Conservation (phyloP, 139 green algal genomes). For the Micractinium sp. region DNA sequence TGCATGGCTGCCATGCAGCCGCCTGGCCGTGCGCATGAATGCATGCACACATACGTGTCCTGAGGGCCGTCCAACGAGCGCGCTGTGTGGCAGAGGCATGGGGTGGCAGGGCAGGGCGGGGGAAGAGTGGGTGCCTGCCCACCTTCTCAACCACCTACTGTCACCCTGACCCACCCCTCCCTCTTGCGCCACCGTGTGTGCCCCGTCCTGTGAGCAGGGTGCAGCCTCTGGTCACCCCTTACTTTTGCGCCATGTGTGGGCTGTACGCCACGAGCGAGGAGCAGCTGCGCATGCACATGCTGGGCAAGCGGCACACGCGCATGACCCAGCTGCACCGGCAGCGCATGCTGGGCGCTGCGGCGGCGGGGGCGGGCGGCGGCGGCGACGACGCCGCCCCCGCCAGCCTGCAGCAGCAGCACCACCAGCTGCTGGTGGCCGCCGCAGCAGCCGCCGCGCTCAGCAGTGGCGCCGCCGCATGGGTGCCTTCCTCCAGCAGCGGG, state of each 20-base stretch:
- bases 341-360: constrained; percentile 1
- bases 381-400: not conserved
- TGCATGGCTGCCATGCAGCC: not conserved
- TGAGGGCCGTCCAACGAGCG: no score
- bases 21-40: not conserved
- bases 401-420: constrained; percentile 33
- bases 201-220: constrained; percentile 9
- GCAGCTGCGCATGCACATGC: constrained; percentile 43
- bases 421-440: constrained; percentile 21
- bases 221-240: constrained; percentile 35
- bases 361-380: not conserved
- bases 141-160: not conserved
- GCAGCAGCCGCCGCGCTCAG: not conserved
- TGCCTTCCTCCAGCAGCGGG: not conserved
- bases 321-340: constrained; percentile 34
- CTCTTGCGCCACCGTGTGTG: not conserved
- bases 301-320: constrained; percentile 38
- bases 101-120: no score
- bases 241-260: constrained; percentile 39
- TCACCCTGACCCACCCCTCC: not conserved
- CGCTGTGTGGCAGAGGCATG: no score
- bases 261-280: constrained; percentile 39
- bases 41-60: no score
- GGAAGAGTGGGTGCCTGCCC: not conserved
- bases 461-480: not conserved